Evolutionary conservation across 257 asterid genomes (phyloP).

Genomic region (Eucommia ulmoides): DNA sequence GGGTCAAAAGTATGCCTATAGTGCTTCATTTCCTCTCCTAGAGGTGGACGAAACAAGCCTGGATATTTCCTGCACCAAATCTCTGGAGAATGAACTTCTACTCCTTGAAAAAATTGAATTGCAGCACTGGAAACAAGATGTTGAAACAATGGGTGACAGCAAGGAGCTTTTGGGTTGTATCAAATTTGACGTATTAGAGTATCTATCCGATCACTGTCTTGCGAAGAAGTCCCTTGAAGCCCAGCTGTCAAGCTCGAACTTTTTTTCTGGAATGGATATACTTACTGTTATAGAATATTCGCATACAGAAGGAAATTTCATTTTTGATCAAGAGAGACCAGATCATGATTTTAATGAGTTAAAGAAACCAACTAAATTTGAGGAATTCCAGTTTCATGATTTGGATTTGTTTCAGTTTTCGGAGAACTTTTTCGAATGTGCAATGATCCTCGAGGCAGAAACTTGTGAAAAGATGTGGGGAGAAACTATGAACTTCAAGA

Average conservation of each 20-base stretch:
- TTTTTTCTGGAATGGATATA: slow-evolving; percentile 23
- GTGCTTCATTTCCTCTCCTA: slow-evolving; percentile 40
- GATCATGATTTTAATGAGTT: slow-evolving; percentile 20
- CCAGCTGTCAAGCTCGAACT: slow-evolving; percentile 17
- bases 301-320: slow-evolving; percentile 19
- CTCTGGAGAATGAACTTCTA: slow-evolving; percentile 28
- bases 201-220: slow-evolving; percentile 28
- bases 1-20: slow-evolving; percentile 21
- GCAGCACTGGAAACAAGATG: slow-evolving; percentile 30
- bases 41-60: slow-evolving; percentile 51
- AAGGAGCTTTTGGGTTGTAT: slow-evolving; percentile 38
- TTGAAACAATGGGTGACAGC: slow-evolving; percentile 23
- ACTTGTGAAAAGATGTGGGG: slow-evolving; percentile 46
- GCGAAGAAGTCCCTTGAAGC: slow-evolving; percentile 20
- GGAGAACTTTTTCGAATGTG: slow-evolving; percentile 31
- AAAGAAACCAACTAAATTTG: slow-evolving; percentile 28
- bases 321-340: slow-evolving; percentile 14
- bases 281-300: slow-evolving; percentile 35
- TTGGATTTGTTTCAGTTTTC: slow-evolving; percentile 26
- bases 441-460: slow-evolving; percentile 36
- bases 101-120: slow-evolving; percentile 32
- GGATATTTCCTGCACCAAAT: slow-evolving; percentile 23
- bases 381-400: slow-evolving; percentile 48
- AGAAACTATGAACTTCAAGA: slow-evolving; percentile 52
- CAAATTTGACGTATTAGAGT: slow-evolving; percentile 44